phyloP scores from a whole-genome alignment of 306 rosid species.

The Lathyrus sativus region DNA sequence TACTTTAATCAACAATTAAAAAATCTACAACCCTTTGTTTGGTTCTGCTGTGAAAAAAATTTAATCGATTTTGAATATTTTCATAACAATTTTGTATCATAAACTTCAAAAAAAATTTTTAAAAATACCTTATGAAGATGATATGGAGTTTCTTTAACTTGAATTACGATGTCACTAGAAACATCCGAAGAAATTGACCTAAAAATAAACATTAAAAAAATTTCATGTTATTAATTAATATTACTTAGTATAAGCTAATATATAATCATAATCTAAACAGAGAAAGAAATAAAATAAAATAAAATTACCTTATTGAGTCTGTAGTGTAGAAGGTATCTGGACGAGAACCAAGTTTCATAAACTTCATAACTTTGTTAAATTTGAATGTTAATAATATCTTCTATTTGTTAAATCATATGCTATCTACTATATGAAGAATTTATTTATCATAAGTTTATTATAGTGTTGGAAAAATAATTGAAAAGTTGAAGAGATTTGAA shows the following conservation, averaged over 20 bases:
- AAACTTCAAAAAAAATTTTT: constrained; percentile 7
- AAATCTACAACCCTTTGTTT: not conserved
- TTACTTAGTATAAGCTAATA: constrained; percentile 1
- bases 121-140: constrained; percentile 83
- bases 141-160: constrained; percentile 80
- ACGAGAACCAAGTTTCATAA: constrained; percentile 95
- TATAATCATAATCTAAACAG: not conserved
- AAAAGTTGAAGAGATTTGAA: constrained; percentile 36
- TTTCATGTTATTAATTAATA: constrained; percentile 9
- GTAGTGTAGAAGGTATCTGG: constrained; percentile 81
- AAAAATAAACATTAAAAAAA: constrained; percentile 35
- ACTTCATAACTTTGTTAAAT: constrained; percentile 76
- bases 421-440: not conserved
- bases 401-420: constrained; percentile 33
- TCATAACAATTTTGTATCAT: too few relatives aligned
- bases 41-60: not conserved
- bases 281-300: not conserved
- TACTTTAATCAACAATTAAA: not conserved
- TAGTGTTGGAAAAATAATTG: constrained; percentile 28
- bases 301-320: constrained; percentile 72
- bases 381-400: constrained; percentile 28
- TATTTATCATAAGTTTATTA: too few relatives aligned
- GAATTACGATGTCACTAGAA: constrained; percentile 86
- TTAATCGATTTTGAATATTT: not conserved
- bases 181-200: constrained; percentile 92